Base-by-base conservation (phyloP, 495 filamentous ascomycete genomes). In the Xylaria flabelliformis region DNA sequence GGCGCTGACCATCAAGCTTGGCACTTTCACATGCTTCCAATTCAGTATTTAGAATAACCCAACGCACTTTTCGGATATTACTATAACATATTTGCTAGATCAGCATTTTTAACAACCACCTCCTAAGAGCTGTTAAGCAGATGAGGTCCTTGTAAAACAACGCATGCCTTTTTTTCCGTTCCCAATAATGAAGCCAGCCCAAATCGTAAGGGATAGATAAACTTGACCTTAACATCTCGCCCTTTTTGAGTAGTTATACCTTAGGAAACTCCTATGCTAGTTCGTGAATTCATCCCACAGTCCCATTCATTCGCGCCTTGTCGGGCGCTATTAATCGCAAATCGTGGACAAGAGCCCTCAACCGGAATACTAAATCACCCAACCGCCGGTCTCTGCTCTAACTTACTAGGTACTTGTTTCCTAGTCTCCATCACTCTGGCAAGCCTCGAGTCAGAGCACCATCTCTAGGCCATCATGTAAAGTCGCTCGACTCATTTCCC, bases 1-100 rank as follows among this genome's bases (percentile, higher is more conserved):
- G 59, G 72, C 65, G 24, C 24, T 50, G 13, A 48, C 34, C 26
- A 61, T 44, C 10, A 39, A 13, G 59, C 72, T 74, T 66, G 72
- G 68, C 66, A 74, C 64, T 64, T 55, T 74, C 73, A 74, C 73
- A 74, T 74, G 73, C 64, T 59, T 29, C 26, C 26, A 29, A 70
- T 7, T 6, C 53, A 32, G n/a, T 29, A n/a, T n/a, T n/a, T n/a
- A 6, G 5, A 39, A 8, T 39, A 39, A 39, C 8, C 48, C 19
- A 19, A 55, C 4, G 3, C 21, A 8, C 51, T 55, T 21, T 55
- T 21, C 21, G n/a, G 17, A 19, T 50, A 50, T 50, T 50, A 50
- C 17, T 39, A 8, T 4, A 39, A 44, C 41, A 42, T 15, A 15
- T 44, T 15, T 12, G 41, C 41, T 15, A 12, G 3, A 44, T 44